Evolutionary conservation across 2,329 filamentous ascomycete genomes (phyloP).

Genomic region (Coleophoma eucalyptorum): DNA sequence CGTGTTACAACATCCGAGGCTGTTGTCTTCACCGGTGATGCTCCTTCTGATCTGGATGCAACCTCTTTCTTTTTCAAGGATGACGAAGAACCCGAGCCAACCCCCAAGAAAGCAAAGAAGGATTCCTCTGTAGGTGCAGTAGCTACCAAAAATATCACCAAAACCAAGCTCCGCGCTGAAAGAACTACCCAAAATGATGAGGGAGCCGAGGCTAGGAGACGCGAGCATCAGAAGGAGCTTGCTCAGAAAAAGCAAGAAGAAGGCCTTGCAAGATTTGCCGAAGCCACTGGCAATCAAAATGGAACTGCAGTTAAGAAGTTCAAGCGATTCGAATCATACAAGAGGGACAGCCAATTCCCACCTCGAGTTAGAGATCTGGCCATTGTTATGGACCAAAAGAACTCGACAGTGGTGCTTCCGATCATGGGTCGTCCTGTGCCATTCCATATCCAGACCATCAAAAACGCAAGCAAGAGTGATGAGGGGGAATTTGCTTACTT

Average conservation of each 20-base stretch:
- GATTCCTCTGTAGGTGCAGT: constrained; percentile 80
- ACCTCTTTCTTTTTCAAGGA: constrained; percentile 99
- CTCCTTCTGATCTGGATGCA: constrained; percentile 84
- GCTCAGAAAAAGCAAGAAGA: constrained; percentile 86
- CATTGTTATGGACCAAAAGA: constrained; percentile 88
- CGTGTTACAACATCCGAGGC: constrained; percentile 77
- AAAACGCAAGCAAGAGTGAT: constrained; percentile 97
- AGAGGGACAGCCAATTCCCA: constrained; percentile 93
- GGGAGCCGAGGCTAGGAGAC: constrained; percentile 80
- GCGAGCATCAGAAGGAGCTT: constrained; percentile 88
- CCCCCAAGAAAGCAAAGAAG: constrained; percentile 88
- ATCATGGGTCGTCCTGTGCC: constrained; percentile 97
- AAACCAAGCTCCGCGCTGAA: constrained; percentile 87
- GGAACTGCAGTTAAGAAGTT: constrained; percentile 96
- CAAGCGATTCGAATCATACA: constrained; percentile 98
- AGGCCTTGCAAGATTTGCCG: constrained; percentile 79
- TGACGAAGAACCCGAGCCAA: constrained; percentile 80
- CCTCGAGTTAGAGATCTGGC: constrained; percentile 77
- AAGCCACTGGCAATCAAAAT: constrained; percentile 79
- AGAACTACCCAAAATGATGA: constrained; percentile 85
- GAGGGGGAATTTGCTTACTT: constrained; percentile 93
- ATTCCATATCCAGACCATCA: constrained; percentile 98
- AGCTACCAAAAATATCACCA: constrained; percentile 92
- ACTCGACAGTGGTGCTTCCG: constrained; percentile 83
- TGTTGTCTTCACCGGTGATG: constrained; percentile 90